Percentiles rank a stretch among this genome's conserved stretches.
These are phyloP conservation scores for Ogataea naganishii DNA, from an alignment of 805 yeast species.

Conservation along the genomic window DNA sequence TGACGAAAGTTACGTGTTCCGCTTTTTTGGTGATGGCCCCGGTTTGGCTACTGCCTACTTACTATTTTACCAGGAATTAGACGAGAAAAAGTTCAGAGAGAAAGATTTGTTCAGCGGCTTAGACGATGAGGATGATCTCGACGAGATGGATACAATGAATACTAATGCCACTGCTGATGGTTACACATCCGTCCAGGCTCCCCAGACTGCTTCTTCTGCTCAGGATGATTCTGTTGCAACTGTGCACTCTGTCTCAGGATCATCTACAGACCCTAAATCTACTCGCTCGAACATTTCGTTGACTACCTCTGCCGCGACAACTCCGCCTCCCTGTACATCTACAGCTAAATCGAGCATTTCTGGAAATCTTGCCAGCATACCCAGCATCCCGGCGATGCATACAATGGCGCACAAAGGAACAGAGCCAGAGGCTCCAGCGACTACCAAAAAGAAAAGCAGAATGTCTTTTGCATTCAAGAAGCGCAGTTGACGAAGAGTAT, in stretches of 20 bases:
- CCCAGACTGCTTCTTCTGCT: not conserved
- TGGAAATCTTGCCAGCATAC: not conserved
- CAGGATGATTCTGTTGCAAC: not conserved
- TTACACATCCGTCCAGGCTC: not conserved
- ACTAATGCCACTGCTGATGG: not conserved
- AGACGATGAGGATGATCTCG: slow-evolving; percentile 13
- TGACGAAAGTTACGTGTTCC: slow-evolving; percentile 71
- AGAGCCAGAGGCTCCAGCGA: not conserved
- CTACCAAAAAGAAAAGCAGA: slow-evolving; percentile 9
- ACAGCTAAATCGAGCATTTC: slow-evolving; percentile 1
- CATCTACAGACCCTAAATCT: too few relatives aligned
- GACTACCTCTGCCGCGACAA: not conserved
- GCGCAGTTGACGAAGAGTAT: too few relatives aligned
- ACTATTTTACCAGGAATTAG: slow-evolving; percentile 60
- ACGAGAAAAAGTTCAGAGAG: slow-evolving; percentile 25
- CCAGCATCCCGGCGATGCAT: not conserved
- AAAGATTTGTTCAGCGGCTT: slow-evolving; percentile 22
- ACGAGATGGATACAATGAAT: not conserved
- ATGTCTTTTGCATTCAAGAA: slow-evolving; percentile 13
- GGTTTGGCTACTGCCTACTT: slow-evolving; percentile 91
- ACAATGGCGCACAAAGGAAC: not conserved
- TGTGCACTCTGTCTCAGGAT: too few relatives aligned
- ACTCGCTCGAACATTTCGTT: not conserved
- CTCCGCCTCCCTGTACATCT: not conserved
- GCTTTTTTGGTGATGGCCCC: slow-evolving; percentile 82